Evolutionary conservation across 257 asterid genomes (phyloP), one percentile per base, ranked within the genome.

Genomic region (Primulina eburnea): DNA sequence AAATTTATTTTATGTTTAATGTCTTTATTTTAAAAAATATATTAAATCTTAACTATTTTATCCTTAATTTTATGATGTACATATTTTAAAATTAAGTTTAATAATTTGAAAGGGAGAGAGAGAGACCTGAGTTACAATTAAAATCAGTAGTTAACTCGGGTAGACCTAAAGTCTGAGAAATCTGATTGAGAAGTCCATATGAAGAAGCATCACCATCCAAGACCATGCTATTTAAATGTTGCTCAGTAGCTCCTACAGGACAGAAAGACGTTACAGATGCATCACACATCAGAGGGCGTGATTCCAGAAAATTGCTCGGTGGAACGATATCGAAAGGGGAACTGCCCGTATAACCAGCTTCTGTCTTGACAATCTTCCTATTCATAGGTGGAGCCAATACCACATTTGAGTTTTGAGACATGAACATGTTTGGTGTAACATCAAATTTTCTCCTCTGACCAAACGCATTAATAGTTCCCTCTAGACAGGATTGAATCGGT

Each of bases 261-360:
- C 90, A 80, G 77, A 82, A 87, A 71, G 92, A 82, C 33, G 88
- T 70, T 24, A 83, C 87, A 72, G 94, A 79, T 59, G 87, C 86
- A 83, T 87, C 92, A 38, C 87, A 87, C 81, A 87, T 76, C 74
- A 82, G 69, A 56, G 88, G 77, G 67, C 85, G 87, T 50, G 87
- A 79, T 67, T 84, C 96, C 78, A 83, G 67, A 74, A 78, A 82
- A 72, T 82, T 86, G 79, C 78, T 81, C 57, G 81, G 88, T 30
- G 78, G 84, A 53, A 81, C 82, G 79, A 82, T 83, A 67, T 81
- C 77, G 60, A 83, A 90, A 71, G 82, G 78, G 6, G 86, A 85
- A 82, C 75, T 76, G 64, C 87, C 87, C 58, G 79, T 88, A 78
- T 70, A 84, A 65, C 88, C 83, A 37, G 81, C 77, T 78, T 85